phyloP scores from a whole-genome alignment of 108 stramenopile species.

The Conticribra guillardii region DNA sequence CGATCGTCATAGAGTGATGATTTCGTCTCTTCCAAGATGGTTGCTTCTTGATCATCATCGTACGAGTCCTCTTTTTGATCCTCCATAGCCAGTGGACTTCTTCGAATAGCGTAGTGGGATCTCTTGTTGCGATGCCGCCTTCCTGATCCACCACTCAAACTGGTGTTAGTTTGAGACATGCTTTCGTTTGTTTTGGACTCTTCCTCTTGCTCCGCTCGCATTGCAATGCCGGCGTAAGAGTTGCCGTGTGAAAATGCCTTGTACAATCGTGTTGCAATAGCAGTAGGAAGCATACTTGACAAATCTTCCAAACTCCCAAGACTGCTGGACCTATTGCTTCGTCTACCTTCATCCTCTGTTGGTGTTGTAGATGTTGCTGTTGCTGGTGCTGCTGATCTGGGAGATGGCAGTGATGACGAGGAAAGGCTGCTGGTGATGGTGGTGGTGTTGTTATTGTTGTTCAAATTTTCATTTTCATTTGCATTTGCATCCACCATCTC shows the following conservation, averaged over 20 bases:
- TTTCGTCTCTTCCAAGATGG: too few species aligned
- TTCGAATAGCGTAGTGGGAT: slow-evolving; percentile 36
- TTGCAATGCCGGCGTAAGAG: not conserved
- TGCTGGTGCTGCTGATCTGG: not conserved
- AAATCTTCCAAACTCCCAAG: slow-evolving; percentile 39
- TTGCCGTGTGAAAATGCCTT: slow-evolving; percentile 22
- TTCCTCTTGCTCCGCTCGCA: not conserved
- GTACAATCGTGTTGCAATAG: slow-evolving; percentile 27
- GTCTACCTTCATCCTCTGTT: not conserved
- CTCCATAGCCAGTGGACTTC: not conserved
- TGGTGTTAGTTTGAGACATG: not conserved
- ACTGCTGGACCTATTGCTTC: slow-evolving; percentile 5
- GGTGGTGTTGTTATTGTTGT: not conserved
- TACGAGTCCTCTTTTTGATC: not conserved
- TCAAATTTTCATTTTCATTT: not conserved
- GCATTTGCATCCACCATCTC: not conserved
- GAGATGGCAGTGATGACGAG: not conserved
- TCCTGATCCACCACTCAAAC: not conserved
- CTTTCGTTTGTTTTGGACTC: not conserved
- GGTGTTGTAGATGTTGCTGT: not conserved
- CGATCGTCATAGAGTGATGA: too few species aligned
- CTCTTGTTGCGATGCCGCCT: slow-evolving; percentile 32
- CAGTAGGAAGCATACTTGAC: slow-evolving; percentile 24
- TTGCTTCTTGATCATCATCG: too few species aligned
- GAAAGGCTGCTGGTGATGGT: too few species aligned